Evolutionary conservation across 2,329 filamentous ascomycete species (phyloP).

Genomic region (Lachnellula cervina): DNA sequence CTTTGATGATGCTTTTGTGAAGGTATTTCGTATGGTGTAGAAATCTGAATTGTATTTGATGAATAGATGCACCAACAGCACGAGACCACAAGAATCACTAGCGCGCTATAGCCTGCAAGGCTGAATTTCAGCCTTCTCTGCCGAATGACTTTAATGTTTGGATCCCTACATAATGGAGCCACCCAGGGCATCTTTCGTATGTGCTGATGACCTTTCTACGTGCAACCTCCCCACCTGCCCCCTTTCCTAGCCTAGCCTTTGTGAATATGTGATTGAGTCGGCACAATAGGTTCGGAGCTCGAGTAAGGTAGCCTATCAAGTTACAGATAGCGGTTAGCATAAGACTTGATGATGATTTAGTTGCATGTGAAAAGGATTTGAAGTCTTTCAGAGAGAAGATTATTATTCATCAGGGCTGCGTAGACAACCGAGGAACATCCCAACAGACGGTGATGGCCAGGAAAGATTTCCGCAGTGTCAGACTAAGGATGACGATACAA

Average conservation of each 20-base stretch:
- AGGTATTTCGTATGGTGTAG: background rate
- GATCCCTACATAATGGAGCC: background rate
- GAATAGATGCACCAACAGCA: background rate
- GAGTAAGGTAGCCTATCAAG: background rate
- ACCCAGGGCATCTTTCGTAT: background rate
- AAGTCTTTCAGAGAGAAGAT: conserved; percentile 48
- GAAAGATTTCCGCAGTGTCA: conserved; percentile 45
- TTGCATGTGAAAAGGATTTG: background rate
- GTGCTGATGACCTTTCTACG: background rate
- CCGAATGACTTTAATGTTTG: background rate
- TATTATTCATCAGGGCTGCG: conserved; percentile 43
- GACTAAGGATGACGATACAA: conserved; percentile 98
- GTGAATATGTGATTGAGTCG: too few species aligned
- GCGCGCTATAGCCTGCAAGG: conserved; percentile 13
- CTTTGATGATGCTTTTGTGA: background rate
- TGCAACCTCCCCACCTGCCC: too few species aligned
- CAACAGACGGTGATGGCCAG: conserved; percentile 30
- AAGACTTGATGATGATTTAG: background rate
- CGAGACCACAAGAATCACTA: background rate
- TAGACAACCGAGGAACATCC: conserved; percentile 27
- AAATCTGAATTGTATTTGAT: background rate
- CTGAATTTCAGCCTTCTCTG: conserved; percentile 21
- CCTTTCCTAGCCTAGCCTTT: too few species aligned
- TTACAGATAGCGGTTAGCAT: background rate
- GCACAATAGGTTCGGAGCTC: background rate